These are phyloP conservation scores for Arthroderma uncinatum DNA, from an alignment of 2,329 filamentous ascomycete genomes.

Conservation along the genomic window DNA sequence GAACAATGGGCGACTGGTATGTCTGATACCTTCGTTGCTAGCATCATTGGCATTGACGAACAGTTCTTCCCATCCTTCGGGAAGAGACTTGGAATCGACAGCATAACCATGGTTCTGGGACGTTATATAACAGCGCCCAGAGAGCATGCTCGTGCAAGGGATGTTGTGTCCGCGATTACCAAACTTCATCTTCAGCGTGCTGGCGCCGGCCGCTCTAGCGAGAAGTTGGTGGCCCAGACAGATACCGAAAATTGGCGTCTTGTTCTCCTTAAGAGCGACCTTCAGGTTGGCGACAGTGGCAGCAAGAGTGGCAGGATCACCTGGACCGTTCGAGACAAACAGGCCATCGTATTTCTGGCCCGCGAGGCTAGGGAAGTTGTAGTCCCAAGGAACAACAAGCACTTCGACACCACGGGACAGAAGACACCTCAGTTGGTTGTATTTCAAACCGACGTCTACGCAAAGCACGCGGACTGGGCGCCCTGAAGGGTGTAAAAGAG, in stretches of 20 bases:
- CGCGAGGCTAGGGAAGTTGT: slow-evolving; percentile 68
- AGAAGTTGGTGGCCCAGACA: slow-evolving; percentile 91
- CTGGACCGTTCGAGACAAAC: slow-evolving; percentile 95
- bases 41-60: slow-evolving; percentile 98
- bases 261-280: slow-evolving; percentile 62
- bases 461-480: slow-evolving; percentile 78
- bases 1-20: slow-evolving; percentile 77
- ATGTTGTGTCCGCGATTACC: slow-evolving; percentile 98
- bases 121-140: slow-evolving; percentile 95
- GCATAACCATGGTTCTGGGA: slow-evolving; percentile 98
- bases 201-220: slow-evolving; percentile 73
- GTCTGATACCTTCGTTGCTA: slow-evolving; percentile 95
- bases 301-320: slow-evolving; percentile 79
- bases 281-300: slow-evolving; percentile 67
- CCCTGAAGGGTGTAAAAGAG: slow-evolving; percentile 78
- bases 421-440: slow-evolving; percentile 92
- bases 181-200: slow-evolving; percentile 95
- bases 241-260: slow-evolving; percentile 87
- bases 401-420: slow-evolving; percentile 86
- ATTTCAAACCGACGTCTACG: slow-evolving; percentile 95
- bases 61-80: slow-evolving; percentile 76
- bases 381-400: slow-evolving; percentile 89
- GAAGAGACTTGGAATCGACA: slow-evolving; percentile 67
- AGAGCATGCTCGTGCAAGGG: slow-evolving; percentile 89
- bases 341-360: slow-evolving; percentile 86